These are phyloP conservation scores for Penicillium sp. DNA, from an alignment of 2,329 filamentous ascomycete species.

Conservation along the genomic window DNA sequence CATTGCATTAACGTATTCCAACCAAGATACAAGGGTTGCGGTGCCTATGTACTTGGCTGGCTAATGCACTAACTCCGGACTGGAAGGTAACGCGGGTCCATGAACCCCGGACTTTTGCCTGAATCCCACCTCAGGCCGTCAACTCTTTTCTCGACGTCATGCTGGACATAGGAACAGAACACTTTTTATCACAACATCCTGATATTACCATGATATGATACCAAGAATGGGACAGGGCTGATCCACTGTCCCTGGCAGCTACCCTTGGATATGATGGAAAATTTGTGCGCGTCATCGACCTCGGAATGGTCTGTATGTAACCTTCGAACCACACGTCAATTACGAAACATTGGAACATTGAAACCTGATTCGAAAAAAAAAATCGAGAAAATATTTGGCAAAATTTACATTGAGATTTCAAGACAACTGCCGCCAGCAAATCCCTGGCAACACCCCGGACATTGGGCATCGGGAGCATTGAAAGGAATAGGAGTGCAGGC, in stretches of 20 bases:
- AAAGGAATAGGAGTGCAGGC: not conserved
- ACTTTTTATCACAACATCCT: not conserved
- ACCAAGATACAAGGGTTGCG: not conserved
- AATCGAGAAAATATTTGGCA: not conserved
- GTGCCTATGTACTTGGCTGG: not conserved
- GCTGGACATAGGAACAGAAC: not conserved
- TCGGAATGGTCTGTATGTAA: slow-evolving; percentile 10
- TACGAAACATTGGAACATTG: not conserved
- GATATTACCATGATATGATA: not conserved
- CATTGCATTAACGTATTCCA: not conserved
- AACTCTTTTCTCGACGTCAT: not conserved
- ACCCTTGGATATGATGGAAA: not conserved
- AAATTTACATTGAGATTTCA: not conserved
- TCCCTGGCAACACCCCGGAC: not conserved
- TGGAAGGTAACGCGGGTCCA: too few relatives aligned
- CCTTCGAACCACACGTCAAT: slow-evolving; percentile 7
- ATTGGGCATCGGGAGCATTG: not conserved
- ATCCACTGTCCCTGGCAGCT: not conserved
- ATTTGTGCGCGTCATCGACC: slow-evolving; percentile 26
- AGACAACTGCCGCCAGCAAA: not conserved
- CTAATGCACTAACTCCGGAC: too few relatives aligned
- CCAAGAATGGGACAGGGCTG: not conserved
- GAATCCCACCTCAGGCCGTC: not conserved
- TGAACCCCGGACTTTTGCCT: not conserved
- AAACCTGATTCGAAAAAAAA: not conserved